A percentile compares a stretch with the other conserved stretches of the same genome.
Conservation (phyloP, 2,329 filamentous ascomycete genomes). For the Dothideomycetes sp. region DNA sequence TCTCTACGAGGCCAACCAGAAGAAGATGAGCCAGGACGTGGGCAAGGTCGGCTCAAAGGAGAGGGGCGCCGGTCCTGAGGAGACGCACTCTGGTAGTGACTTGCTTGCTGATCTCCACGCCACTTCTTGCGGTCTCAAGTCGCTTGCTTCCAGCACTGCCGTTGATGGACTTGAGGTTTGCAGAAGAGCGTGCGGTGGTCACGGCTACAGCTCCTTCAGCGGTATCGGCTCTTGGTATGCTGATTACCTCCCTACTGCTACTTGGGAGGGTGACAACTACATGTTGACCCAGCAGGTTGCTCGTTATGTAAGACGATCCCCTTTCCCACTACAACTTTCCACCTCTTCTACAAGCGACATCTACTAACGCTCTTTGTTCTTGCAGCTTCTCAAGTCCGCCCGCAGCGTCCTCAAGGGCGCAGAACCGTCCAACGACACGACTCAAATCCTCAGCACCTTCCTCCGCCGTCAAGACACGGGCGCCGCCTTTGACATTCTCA, state of each 20-base stretch:
- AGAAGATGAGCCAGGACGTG: conserved; percentile 44
- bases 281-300: conserved; percentile 74
- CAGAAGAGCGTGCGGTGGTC: conserved; percentile 64
- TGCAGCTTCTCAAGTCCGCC: conserved; percentile 66
- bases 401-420: conserved; percentile 57
- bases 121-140: conserved; percentile 66
- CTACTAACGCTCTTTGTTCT: conserved; percentile 24
- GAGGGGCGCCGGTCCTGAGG: conserved; percentile 56
- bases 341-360: too few species aligned
- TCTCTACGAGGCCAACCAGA: conserved; percentile 62
- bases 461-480: conserved; percentile 56
- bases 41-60: conserved; percentile 30
- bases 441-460: conserved; percentile 54
- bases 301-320: conserved; percentile 55
- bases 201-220: conserved; percentile 64
- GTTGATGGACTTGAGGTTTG: conserved; percentile 66
- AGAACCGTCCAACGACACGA: conserved; percentile 56
- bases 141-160: conserved; percentile 58
- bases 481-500: conserved; percentile 64
- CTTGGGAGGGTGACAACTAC: conserved; percentile 73
- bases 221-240: conserved; percentile 68
- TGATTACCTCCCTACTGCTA: conserved; percentile 61
- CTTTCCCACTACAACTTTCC: conserved; percentile 14
- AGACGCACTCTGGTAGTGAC: conserved; percentile 54
- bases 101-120: conserved; percentile 64